Base-by-base conservation (phyloP, 441 rosid genomes). In the Raphanus hybrid region DNA sequence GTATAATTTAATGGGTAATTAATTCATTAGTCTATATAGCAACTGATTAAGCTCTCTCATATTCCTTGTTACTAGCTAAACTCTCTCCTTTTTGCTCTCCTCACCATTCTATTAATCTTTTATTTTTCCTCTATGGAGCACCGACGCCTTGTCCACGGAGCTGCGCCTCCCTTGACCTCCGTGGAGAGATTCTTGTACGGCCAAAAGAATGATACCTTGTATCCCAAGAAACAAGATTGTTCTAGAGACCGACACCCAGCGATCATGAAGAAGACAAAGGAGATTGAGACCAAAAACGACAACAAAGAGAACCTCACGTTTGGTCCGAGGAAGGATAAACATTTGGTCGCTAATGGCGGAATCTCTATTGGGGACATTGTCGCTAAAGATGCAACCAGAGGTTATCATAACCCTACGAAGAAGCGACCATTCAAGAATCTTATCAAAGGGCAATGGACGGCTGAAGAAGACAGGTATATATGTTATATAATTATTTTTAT, bases 401-500 rank as follows among this genome's bases (percentile, higher is more conserved):
- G 70, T 73, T 59, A 43, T 65, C 84, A 81, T 75, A 84, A 55
- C 70, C 59, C 27, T n/a, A 64, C 79, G 11, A 86, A 84, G 78
- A 93, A 86, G 80, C 75, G 71, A 64, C 57, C 70, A 8, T 43
- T 75, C 64, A 79, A 74, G 35, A 80, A 76, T 73, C 82, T 92
- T 83, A 88, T 95, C 84, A 92, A 95, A 78, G 98, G 99, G 10
- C 98, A 92, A 72, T 95, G 99, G 98, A 91, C 92, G 1, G 87
- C 87, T n/a, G 97, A 91, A 64, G 99, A 92, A 85, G 97, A 92
- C 82, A 90, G 94, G 97, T 94, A 71, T 14, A 64, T 18, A 77
- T 37, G 34, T 58, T 6, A 54, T 3, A 15, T 2, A 65, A 54
- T 2, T 8, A 45, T 43, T 4, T 37, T 29, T 45, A 39, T 27